These are phyloP conservation scores for Datura wrightii DNA, from an alignment of 257 asterid species.

Conservation along the genomic window DNA sequence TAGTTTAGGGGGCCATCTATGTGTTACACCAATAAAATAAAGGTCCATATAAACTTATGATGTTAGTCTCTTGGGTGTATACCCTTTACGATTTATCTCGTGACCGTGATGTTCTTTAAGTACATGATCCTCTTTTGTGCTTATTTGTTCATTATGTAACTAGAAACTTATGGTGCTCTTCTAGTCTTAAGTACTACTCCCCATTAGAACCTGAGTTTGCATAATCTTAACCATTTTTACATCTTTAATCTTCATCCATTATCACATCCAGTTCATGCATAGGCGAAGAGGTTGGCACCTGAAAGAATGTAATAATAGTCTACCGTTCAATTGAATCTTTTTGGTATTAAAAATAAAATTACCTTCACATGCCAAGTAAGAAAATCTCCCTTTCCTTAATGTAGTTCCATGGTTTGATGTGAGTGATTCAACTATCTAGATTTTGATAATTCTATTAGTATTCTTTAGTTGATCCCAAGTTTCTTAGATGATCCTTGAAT, in stretches of 20 bases:
- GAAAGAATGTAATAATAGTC: constrained; percentile 19
- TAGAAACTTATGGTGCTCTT: constrained; percentile 23
- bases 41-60: background rate
- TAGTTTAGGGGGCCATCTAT: too few relatives aligned
- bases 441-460: background rate
- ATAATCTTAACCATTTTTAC: background rate
- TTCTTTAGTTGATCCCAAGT: background rate
- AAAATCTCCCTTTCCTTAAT: constrained; percentile 4
- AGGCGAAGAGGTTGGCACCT: background rate
- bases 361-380: constrained; percentile 19
- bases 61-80: constrained; percentile 21
- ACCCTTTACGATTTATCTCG: background rate
- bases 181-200: background rate
- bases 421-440: background rate
- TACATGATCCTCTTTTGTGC: constrained; percentile 2
- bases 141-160: background rate
- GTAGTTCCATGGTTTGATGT: background rate
- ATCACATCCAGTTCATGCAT: constrained; percentile 7
- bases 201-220: constrained; percentile 15
- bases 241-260: constrained; percentile 7
- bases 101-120: background rate
- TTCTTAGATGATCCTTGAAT: background rate
- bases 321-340: background rate
- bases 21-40: background rate
- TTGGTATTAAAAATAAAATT: background rate